Evolutionary conservation across 371 early-diverging fungal species (phyloP).

Genomic region (Basidiobolus heterosporus): DNA sequence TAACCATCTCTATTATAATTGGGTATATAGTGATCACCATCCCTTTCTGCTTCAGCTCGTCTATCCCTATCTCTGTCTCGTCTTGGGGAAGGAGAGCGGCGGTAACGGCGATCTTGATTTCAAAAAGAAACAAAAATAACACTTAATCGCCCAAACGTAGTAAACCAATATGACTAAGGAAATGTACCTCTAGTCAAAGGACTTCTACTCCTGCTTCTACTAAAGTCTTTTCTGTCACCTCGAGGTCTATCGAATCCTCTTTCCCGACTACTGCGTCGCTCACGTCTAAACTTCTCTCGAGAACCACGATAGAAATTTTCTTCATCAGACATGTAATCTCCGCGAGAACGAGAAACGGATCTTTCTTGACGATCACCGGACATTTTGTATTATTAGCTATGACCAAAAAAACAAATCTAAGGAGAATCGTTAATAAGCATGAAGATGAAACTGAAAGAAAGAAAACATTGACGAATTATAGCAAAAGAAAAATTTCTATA

Average conservation of each 20-base stretch:
- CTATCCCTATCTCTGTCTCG: constrained; percentile 4
- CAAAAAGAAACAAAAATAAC: neutral
- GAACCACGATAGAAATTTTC: neutral
- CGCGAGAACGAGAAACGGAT: too few species aligned
- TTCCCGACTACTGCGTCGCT: neutral
- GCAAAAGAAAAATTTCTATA: too few species aligned
- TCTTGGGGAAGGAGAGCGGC: constrained; percentile 26
- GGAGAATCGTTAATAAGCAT: too few species aligned
- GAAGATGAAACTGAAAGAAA: too few species aligned
- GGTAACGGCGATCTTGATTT: constrained; percentile 12
- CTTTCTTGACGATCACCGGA: too few species aligned
- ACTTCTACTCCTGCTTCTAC: neutral
- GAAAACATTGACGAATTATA: too few species aligned
- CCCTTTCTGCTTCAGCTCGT: constrained; percentile 16
- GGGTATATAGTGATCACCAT: constrained; percentile 65
- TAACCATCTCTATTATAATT: constrained; percentile 70
- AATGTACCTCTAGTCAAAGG: neutral
- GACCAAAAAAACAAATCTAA: too few species aligned
- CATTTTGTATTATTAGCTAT: too few species aligned
- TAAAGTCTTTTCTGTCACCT: neutral
- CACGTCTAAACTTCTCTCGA: constrained; percentile 1
- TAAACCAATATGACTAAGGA: neutral
- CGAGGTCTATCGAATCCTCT: neutral
- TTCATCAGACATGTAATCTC: neutral
- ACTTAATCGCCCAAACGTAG: neutral